phyloP scores from a whole-genome alignment of 257 asterid genomes.

The Osmanthus fragrans region DNA sequence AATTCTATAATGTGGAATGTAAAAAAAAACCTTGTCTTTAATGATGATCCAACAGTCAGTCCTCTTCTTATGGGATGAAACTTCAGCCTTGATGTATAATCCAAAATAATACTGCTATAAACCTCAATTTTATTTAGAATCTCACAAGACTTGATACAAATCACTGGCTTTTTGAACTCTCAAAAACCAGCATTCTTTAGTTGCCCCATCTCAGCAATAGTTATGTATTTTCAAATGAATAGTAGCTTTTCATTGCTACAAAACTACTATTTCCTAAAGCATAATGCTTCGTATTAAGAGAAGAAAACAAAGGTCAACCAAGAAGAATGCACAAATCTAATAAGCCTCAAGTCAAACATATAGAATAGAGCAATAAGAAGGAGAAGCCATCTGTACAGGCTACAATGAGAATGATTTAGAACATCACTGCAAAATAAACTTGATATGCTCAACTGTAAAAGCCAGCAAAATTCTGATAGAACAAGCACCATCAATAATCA shows the following conservation, averaged over 20 bases:
- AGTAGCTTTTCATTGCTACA: background rate
- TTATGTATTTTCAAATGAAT: background rate
- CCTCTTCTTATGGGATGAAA: conserved; percentile 76
- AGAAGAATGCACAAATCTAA: background rate
- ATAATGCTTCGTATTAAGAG: background rate
- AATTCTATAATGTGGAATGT: conserved; percentile 1
- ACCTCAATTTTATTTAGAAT: too few species aligned
- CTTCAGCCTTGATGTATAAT: conserved; percentile 64
- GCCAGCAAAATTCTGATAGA: background rate
- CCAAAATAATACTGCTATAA: conserved; percentile 8
- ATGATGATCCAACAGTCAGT: conserved; percentile 97
- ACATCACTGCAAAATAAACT: background rate
- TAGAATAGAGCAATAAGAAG: too few species aligned
- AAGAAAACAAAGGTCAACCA: background rate
- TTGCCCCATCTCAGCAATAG: background rate
- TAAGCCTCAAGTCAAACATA: background rate
- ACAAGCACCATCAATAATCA: background rate
- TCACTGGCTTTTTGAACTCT: background rate
- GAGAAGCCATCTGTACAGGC: background rate
- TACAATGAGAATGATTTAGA: background rate
- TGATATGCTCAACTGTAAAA: background rate
- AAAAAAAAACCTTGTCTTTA: conserved; percentile 73
- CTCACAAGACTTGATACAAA: background rate
- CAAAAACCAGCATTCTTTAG: background rate
- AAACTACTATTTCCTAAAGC: background rate